phyloP scores from a whole-genome alignment of 2,329 filamentous ascomycete species.

The Fusarium verticillioides region DNA sequence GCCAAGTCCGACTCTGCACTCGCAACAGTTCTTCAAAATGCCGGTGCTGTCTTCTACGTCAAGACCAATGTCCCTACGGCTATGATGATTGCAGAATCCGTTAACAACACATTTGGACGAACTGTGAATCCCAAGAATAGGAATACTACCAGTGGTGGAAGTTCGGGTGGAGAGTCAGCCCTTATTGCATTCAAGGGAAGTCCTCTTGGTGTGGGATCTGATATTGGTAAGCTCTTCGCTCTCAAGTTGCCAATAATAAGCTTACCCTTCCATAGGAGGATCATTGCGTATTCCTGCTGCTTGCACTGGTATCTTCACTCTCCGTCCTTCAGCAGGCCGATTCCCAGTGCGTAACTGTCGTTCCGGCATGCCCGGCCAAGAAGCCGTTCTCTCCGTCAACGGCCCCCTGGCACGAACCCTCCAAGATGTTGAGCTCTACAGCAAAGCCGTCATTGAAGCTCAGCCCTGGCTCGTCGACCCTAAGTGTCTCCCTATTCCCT shows the following conservation, averaged over 20 bases:
- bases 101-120: slow-evolving; percentile 73
- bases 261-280: slow-evolving; percentile 51
- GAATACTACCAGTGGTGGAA: slow-evolving; percentile 70
- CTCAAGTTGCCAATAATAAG: rapidly evolving
- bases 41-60: slow-evolving; percentile 66
- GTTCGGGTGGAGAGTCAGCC: slow-evolving; percentile 74
- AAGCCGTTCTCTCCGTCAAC: slow-evolving; percentile 72
- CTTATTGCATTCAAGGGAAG: slow-evolving; percentile 69
- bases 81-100: slow-evolving; percentile 75
- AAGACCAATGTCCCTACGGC: slow-evolving; percentile 70
- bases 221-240: slow-evolving; percentile 57
- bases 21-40: slow-evolving; percentile 54
- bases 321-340: slow-evolving; percentile 67
- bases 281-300: slow-evolving; percentile 65
- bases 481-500: slow-evolving; percentile 68
- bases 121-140: slow-evolving; percentile 72
- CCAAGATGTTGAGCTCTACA: slow-evolving; percentile 65
- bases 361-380: slow-evolving; percentile 72
- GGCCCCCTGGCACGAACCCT: slow-evolving; percentile 70
- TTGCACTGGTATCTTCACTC: slow-evolving; percentile 67
- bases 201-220: slow-evolving; percentile 70
- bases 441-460: slow-evolving; percentile 60
- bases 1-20: slow-evolving; percentile 56
- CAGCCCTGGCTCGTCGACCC: slow-evolving; percentile 68
- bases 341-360: slow-evolving; percentile 66